A percentile compares a stretch with the other conserved stretches of the same genome.
These are phyloP conservation scores for Hibiscus mutabilis DNA, from an alignment of 345 rosid species.

Conservation along the genomic window DNA sequence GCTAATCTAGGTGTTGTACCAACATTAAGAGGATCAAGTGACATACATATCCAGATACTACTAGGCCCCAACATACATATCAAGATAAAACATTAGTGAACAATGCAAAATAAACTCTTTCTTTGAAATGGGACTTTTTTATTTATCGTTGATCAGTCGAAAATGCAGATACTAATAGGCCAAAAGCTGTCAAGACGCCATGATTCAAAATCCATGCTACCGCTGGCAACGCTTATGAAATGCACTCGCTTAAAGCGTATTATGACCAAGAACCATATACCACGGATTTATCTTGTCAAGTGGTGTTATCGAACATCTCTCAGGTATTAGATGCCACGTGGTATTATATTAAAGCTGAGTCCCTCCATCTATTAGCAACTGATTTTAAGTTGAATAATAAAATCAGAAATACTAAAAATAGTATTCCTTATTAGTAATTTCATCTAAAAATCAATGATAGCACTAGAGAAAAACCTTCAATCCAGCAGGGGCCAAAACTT, in stretches of 20 bases:
- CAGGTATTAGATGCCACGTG: neutral
- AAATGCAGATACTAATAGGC: neutral
- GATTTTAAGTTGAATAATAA: neutral
- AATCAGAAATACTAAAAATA: neutral
- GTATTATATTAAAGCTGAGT: neutral
- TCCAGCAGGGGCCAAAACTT: constrained; percentile 72
- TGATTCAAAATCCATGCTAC: neutral
- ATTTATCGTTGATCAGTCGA: neutral
- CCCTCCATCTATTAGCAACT: neutral
- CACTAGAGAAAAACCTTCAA: constrained; percentile 50
- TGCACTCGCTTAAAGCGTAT: neutral
- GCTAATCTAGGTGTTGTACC: neutral
- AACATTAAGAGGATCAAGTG: constrained; percentile 3
- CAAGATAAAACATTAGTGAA: neutral
- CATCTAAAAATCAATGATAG: constrained; percentile 1
- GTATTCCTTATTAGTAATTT: neutral
- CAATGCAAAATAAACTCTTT: neutral
- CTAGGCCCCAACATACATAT: neutral
- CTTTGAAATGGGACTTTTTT: neutral
- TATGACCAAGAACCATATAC: neutral
- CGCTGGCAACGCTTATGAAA: neutral
- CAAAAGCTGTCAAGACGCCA: neutral
- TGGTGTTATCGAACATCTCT: neutral
- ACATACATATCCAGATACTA: too few species aligned
- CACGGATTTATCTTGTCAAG: neutral